Conservation (phyloP, 2,329 filamentous ascomycete genomes). For the Didymosphaeria variabile region DNA sequence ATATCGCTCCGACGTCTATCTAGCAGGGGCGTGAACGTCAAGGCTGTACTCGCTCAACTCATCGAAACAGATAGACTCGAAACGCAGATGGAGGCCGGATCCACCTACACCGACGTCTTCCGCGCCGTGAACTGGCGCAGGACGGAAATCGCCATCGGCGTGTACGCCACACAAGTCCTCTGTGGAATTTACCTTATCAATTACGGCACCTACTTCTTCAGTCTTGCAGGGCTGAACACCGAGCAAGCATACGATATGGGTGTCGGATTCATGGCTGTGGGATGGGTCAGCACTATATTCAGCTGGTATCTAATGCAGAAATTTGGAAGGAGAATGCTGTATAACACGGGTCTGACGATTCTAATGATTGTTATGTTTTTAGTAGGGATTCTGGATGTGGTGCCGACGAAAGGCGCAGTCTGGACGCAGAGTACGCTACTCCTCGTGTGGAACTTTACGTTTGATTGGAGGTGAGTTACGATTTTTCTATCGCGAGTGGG, state of each 20-base stretch:
- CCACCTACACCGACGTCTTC: constrained; percentile 83
- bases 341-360: constrained; percentile 66
- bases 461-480: constrained; percentile 63
- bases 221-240: constrained; percentile 51
- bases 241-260: constrained; percentile 52
- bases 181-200: constrained; percentile 53
- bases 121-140: constrained; percentile 76
- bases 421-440: constrained; percentile 55
- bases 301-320: constrained; percentile 81
- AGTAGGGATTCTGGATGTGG: constrained; percentile 79
- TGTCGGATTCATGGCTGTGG: constrained; percentile 64
- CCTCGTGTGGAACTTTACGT: constrained; percentile 66
- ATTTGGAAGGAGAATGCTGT: constrained; percentile 77
- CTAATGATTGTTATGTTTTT: constrained; percentile 73
- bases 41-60: constrained; percentile 80
- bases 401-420: constrained; percentile 44
- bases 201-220: constrained; percentile 56
- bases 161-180: constrained; percentile 56
- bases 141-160: constrained; percentile 70
- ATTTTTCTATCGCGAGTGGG: background rate
- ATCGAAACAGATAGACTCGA: constrained; percentile 83
- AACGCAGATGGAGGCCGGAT: constrained; percentile 62
- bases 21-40: constrained; percentile 54
- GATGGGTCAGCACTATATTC: constrained; percentile 79
- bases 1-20: constrained; percentile 70